Conservation (phyloP, 2,329 filamentous ascomycete genomes). For the Microdochium paspali region DNA sequence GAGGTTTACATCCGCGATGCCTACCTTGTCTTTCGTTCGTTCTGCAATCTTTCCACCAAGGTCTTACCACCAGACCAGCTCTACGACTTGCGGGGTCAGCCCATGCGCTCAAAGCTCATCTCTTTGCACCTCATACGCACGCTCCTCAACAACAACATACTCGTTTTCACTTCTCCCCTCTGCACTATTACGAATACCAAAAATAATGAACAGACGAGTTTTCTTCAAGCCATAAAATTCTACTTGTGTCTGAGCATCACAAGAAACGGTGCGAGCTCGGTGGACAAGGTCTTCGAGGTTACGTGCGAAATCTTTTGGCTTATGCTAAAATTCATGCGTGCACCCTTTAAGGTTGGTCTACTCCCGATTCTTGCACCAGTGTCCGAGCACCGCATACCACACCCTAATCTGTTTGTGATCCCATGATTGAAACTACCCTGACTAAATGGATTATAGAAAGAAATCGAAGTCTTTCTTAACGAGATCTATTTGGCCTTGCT, state of each 20-base stretch:
- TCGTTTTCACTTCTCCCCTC: conserved; percentile 82
- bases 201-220: conserved; percentile 77
- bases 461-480: conserved; percentile 95
- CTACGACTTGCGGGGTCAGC: conserved; percentile 84
- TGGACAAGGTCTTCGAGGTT: conserved; percentile 87
- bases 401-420: too few species aligned
- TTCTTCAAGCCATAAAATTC: conserved; percentile 91
- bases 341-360: conserved; percentile 74
- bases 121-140: conserved; percentile 94
- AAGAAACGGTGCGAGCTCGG: conserved; percentile 87
- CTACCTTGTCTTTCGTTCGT: conserved; percentile 92
- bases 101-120: conserved; percentile 94
- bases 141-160: conserved; percentile 85
- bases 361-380: conserved; percentile 1
- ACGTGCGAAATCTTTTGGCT: conserved; percentile 97
- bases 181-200: conserved; percentile 90
- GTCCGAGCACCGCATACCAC: conserved; percentile 3
- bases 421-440: too few species aligned
- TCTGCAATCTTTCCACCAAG: conserved; percentile 96
- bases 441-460: conserved; percentile 58
- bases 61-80: conserved; percentile 81
- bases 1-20: conserved; percentile 96
- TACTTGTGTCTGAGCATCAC: conserved; percentile 93
- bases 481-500: conserved; percentile 93
- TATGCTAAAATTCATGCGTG: conserved; percentile 87